A percentile compares a stretch with the other conserved stretches of the same genome.
These are phyloP conservation scores for Didymella glomerata DNA, from an alignment of 2,329 filamentous ascomycete species.

Conservation along the genomic window DNA sequence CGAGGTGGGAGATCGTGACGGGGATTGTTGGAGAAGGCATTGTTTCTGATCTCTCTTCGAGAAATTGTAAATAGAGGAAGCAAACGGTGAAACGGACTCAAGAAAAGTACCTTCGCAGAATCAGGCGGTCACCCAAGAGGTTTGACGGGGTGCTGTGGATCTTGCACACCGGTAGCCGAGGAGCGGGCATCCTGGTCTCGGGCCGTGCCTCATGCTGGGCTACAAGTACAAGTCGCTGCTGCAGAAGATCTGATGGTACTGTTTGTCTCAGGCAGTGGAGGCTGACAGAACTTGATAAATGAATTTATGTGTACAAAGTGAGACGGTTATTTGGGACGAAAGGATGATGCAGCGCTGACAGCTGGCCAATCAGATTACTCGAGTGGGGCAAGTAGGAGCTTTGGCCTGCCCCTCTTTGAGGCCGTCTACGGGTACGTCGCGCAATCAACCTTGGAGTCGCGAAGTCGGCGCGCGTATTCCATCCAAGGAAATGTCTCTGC, in stretches of 20 bases:
- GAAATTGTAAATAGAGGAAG: background rate
- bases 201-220: background rate
- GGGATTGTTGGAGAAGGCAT: constrained; percentile 19
- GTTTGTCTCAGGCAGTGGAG: too few relatives aligned
- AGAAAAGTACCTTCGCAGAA: background rate
- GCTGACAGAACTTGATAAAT: background rate
- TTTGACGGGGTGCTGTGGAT: constrained; percentile 17
- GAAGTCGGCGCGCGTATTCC: background rate
- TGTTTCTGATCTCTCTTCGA: background rate
- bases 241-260: too few relatives aligned
- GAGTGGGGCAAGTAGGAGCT: background rate
- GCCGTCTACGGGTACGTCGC: background rate
- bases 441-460: background rate
- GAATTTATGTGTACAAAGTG: background rate
- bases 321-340: background rate
- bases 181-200: constrained; percentile 11
- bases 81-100: background rate
- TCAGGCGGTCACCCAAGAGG: constrained; percentile 15
- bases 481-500: background rate
- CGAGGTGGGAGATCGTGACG: constrained; percentile 22
- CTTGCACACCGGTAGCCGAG: constrained; percentile 18
- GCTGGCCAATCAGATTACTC: background rate
- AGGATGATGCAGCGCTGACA: background rate
- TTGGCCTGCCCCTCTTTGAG: background rate
- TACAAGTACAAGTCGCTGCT: background rate